Conservation (phyloP, 2,329 filamentous ascomycete genomes). For the Penicillium thymicola region DNA sequence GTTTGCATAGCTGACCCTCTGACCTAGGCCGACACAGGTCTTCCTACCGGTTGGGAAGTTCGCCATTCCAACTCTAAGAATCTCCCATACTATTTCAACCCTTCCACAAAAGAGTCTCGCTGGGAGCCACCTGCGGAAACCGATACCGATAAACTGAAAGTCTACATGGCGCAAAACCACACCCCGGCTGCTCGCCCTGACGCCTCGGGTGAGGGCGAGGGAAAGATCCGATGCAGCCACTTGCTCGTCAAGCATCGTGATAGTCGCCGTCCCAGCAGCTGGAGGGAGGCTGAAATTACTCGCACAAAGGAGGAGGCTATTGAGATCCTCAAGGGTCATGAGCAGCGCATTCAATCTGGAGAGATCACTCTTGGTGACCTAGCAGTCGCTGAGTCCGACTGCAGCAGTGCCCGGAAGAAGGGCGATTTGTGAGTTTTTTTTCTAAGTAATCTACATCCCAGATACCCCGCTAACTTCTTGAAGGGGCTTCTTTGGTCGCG, state of each 20-base stretch:
- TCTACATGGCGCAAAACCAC: conserved; percentile 89
- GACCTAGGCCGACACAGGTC: conserved; percentile 67
- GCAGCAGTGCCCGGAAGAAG: conserved; percentile 88
- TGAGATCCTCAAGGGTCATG: conserved; percentile 70
- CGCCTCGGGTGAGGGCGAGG: conserved; percentile 51
- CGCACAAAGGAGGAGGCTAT: conserved; percentile 83
- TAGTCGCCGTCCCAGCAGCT: conserved; percentile 85
- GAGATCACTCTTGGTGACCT: conserved; percentile 72
- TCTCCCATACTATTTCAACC: conserved; percentile 98
- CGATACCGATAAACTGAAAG: conserved; percentile 87
- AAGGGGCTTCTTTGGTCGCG: conserved; percentile 84
- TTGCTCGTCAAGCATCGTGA: conserved; percentile 90
- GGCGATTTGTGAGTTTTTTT: conserved; percentile 68
- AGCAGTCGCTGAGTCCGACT: conserved; percentile 86
- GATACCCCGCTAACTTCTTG: neutral
- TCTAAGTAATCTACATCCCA: neutral
- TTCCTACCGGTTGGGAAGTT: conserved; percentile 88
- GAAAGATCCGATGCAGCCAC: conserved; percentile 91
- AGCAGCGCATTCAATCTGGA: conserved; percentile 71
- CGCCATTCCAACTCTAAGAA: conserved; percentile 98
- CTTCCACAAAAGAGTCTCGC: conserved; percentile 77
- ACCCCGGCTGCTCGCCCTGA: conserved; percentile 44
- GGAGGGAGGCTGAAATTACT: conserved; percentile 86
- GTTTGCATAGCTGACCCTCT: conserved; percentile 1
- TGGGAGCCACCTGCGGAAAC: conserved; percentile 91